phyloP scores from a whole-genome alignment of 495 filamentous ascomycete species.

The Beverwykella pulmonaria region DNA sequence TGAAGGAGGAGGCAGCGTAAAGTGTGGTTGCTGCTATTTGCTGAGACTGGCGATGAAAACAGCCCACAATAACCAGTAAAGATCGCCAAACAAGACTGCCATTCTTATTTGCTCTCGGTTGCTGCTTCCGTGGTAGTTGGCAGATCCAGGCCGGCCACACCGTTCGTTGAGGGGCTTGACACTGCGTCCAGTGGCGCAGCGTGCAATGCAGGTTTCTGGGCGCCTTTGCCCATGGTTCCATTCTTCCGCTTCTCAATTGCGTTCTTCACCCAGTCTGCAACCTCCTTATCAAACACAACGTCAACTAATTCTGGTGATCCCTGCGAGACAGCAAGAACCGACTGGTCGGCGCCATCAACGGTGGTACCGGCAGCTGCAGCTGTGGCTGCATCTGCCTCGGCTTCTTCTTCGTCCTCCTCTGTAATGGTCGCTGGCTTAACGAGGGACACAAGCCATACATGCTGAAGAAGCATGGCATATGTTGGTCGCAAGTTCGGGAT shows the following conservation, averaged over 20 bases:
- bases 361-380: slow-evolving; percentile 7
- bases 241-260: slow-evolving; percentile 51
- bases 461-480: slow-evolving; percentile 84
- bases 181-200: slow-evolving; percentile 50
- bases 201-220: slow-evolving; percentile 49
- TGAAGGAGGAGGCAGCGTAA: no score
- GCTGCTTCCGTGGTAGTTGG: slow-evolving; percentile 1
- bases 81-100: not conserved
- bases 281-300: slow-evolving; percentile 68
- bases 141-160: slow-evolving; percentile 4
- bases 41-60: not conserved
- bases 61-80: not conserved
- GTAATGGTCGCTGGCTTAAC: slow-evolving; percentile 81
- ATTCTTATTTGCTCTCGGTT: not conserved
- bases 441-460: slow-evolving; percentile 82
- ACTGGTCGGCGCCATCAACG: not conserved
- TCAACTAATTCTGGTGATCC: not conserved
- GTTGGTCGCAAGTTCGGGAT: slow-evolving; percentile 85
- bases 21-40: not conserved
- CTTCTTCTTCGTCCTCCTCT: slow-evolving; percentile 69
- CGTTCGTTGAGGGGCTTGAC: slow-evolving; percentile 33
- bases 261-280: slow-evolving; percentile 79
- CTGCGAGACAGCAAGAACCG: not conserved
- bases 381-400: slow-evolving; percentile 17
- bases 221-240: slow-evolving; percentile 44